phyloP scores from a whole-genome alignment of 2,329 filamentous ascomycete species.

The Diplodia seriata region DNA sequence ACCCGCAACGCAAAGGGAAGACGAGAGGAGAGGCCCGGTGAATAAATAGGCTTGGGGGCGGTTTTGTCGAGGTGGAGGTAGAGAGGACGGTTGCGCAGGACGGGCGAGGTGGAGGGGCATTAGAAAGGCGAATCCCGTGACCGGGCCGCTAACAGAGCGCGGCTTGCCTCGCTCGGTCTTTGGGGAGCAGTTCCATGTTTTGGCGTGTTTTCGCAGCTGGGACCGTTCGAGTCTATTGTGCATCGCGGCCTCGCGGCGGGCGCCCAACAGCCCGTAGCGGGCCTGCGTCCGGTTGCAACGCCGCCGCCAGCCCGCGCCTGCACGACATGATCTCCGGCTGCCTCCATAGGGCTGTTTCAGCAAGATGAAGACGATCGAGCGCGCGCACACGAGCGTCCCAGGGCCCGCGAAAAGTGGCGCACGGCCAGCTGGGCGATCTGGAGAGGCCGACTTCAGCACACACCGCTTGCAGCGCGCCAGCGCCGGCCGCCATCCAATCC shows the following conservation, averaged over 20 bases:
- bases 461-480: conserved; percentile 32
- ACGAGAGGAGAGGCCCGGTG: conserved; percentile 34
- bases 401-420: conserved; percentile 26
- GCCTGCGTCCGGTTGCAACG: conserved; percentile 26
- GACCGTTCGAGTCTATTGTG: conserved; percentile 31
- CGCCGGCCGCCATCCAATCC: conserved; percentile 14
- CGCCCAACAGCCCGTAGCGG: conserved; percentile 25
- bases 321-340: conserved; percentile 31
- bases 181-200: conserved; percentile 33
- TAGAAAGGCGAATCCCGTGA: conserved; percentile 32
- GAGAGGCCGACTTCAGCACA: conserved; percentile 27
- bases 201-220: conserved; percentile 20
- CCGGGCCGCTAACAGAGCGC: conserved; percentile 15
- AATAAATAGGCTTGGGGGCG: conserved; percentile 34
- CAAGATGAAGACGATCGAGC: conserved; percentile 33
- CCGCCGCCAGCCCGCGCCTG: conserved; percentile 28
- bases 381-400: conserved; percentile 26
- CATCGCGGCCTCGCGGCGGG: conserved; percentile 25
- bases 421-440: conserved; percentile 30
- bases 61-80: conserved; percentile 31
- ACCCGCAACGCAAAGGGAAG: conserved; percentile 46
- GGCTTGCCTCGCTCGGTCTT: conserved; percentile 29
- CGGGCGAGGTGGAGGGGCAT: conserved; percentile 38
- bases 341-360: conserved; percentile 33
- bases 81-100: conserved; percentile 32